Conservation (phyloP, 495 filamentous ascomycete species). For the Massariosphaeria phaeospora region DNA sequence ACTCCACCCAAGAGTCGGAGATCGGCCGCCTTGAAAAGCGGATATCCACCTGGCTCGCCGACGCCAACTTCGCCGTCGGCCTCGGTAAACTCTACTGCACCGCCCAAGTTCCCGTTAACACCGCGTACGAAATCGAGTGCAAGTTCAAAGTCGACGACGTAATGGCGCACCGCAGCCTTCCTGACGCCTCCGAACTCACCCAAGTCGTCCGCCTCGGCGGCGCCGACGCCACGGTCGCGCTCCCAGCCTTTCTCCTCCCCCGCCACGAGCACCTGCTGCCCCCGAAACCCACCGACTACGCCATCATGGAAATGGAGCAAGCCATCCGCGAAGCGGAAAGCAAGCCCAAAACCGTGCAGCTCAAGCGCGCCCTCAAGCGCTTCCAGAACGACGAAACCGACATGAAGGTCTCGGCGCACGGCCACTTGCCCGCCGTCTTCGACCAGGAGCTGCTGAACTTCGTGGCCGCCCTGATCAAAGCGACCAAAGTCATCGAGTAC, state of each 20-base stretch:
- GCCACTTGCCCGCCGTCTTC: constrained; percentile 37
- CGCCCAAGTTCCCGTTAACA: constrained; percentile 37
- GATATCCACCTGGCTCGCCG: constrained; percentile 37
- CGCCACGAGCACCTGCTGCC: constrained; percentile 43
- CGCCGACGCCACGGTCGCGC: constrained; percentile 32
- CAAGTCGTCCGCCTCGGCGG: constrained; percentile 40
- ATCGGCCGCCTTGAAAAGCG: constrained; percentile 34
- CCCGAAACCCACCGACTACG: constrained; percentile 16
- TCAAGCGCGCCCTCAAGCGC: constrained; percentile 31
- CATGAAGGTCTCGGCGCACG: constrained; percentile 39
- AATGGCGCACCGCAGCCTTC: constrained; percentile 38
- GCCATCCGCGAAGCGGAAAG: constrained; percentile 34
- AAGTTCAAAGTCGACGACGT: constrained; percentile 37
- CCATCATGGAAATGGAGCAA: constrained; percentile 24
- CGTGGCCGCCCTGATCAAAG: constrained; percentile 42
- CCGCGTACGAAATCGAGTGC: constrained; percentile 35
- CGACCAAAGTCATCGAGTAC: constrained; percentile 41
- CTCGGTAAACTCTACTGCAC: constrained; percentile 31
- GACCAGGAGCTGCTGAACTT: constrained; percentile 42
- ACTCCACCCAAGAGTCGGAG: constrained; percentile 30
- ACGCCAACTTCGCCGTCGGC: constrained; percentile 40
- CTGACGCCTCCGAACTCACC: constrained; percentile 27
- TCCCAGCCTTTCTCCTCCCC: constrained; percentile 40
- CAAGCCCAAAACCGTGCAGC: constrained; percentile 31
- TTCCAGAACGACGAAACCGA: constrained; percentile 37